Percentiles rank a stretch among this genome's conserved stretches.
Evolutionary conservation across 768 basidiomycete species (phyloP).

Genomic region (Pholiota molesta): DNA sequence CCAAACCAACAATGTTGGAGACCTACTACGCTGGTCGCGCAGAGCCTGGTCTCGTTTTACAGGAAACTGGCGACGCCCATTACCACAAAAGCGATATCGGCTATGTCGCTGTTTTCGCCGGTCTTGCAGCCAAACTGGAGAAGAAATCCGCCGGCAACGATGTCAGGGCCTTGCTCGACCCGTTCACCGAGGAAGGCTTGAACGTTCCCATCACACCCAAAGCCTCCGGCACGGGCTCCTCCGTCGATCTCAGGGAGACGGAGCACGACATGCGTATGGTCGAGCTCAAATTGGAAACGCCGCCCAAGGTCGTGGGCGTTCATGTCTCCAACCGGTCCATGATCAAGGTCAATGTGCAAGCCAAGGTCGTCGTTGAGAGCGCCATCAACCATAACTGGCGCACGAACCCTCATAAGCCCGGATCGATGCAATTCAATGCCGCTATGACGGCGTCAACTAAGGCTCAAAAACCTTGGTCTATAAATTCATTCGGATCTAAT

Average conservation of each 20-base stretch:
- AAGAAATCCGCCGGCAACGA: conserved; percentile 11
- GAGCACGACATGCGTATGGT: conserved; percentile 30
- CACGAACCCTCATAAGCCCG: conserved; percentile 39
- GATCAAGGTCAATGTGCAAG: conserved; percentile 38
- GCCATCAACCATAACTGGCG: conserved; percentile 29
- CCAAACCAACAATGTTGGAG: conserved; percentile 55
- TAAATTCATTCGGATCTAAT: no score
- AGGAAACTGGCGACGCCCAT: conserved; percentile 21
- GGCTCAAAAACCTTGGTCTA: no score
- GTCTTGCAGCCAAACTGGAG: conserved; percentile 36
- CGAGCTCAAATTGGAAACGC: conserved; percentile 29
- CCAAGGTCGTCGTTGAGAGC: conserved; percentile 46
- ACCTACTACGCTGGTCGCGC: conserved; percentile 50
- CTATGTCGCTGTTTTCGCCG: conserved; percentile 46
- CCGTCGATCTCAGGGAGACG: conserved; percentile 25
- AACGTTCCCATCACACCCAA: conserved; percentile 15
- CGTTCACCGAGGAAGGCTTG: conserved; percentile 32
- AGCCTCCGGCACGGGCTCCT: background rate
- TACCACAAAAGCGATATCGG: conserved; percentile 1
- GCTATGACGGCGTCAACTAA: no score
- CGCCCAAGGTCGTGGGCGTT: conserved; percentile 50
- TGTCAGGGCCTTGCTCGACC: conserved; percentile 29
- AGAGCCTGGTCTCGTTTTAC: conserved; percentile 62
- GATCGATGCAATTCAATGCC: background rate
- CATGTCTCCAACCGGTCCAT: conserved; percentile 29